These are phyloP conservation scores for Lachnellula occidentalis DNA, from an alignment of 2,329 filamentous ascomycete genomes.

Conservation along the genomic window DNA sequence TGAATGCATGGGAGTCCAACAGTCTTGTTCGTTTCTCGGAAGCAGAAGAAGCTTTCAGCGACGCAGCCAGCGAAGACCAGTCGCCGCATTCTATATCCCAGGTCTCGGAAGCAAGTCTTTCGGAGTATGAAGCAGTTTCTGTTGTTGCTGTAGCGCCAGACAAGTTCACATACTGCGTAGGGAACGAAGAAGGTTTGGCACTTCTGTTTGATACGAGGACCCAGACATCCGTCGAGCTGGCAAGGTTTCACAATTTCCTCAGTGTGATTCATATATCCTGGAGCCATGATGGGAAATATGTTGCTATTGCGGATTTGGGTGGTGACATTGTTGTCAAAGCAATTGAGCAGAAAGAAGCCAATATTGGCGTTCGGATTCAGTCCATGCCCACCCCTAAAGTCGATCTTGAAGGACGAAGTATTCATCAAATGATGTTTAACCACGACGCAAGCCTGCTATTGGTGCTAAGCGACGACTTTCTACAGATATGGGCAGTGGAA, in stretches of 20 bases:
- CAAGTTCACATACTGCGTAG: background rate
- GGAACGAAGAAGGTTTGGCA: conserved; percentile 6
- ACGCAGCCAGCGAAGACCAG: background rate
- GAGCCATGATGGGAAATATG: background rate
- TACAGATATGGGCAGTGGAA: background rate
- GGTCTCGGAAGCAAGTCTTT: background rate
- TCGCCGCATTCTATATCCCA: background rate
- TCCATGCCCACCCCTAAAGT: background rate
- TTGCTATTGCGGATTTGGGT: background rate
- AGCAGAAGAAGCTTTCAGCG: background rate
- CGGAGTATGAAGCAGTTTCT: conserved; percentile 1
- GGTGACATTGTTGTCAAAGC: background rate
- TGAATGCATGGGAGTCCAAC: conserved; percentile 27
- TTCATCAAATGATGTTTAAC: background rate
- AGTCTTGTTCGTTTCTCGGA: conserved; percentile 16
- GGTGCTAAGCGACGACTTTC: background rate
- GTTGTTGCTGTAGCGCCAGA: conserved; percentile 2
- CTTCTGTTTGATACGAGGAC: background rate
- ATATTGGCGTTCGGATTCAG: background rate
- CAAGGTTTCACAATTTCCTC: background rate
- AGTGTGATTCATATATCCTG: background rate
- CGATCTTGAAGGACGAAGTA: background rate
- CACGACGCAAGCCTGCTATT: background rate
- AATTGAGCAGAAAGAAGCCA: background rate
- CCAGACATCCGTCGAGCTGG: background rate